Evolutionary conservation across 352 stramenopile genomes (phyloP).

Genomic region (Salisapilia sapeloensis): DNA sequence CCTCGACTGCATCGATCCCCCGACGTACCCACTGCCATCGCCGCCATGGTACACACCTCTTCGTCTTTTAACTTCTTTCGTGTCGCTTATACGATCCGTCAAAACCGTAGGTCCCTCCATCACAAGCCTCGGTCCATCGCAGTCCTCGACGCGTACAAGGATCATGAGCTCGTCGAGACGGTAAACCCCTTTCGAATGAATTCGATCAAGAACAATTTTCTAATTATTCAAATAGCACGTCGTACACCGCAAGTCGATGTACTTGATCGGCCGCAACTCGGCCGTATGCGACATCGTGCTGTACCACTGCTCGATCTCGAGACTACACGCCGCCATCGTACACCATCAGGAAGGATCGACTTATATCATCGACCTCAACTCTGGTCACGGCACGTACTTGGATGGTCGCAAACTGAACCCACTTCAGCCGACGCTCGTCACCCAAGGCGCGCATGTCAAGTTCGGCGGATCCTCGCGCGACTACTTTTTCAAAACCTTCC

Average conservation of each 20-base stretch:
- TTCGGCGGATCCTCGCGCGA: slow-evolving; percentile 65
- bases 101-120: slow-evolving; percentile 21
- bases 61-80: slow-evolving; percentile 1
- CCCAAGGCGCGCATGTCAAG: slow-evolving; percentile 20
- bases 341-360: slow-evolving; percentile 57
- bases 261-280: slow-evolving; percentile 59
- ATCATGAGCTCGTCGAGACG: slow-evolving; percentile 58
- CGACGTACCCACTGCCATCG: slow-evolving; percentile 42
- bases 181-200: slow-evolving; percentile 10
- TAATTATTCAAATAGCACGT: slow-evolving; percentile 21
- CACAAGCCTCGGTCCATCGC: slow-evolving; percentile 36
- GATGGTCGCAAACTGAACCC: slow-evolving; percentile 36
- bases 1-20: slow-evolving; percentile 43
- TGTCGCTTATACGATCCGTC: neutral
- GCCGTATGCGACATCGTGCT: slow-evolving; percentile 65
- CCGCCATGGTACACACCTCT: slow-evolving; percentile 26
- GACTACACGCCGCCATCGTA: slow-evolving; percentile 51
- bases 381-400: slow-evolving; percentile 61
- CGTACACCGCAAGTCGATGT: slow-evolving; percentile 59
- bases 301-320: slow-evolving; percentile 70
- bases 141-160: slow-evolving; percentile 68
- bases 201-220: slow-evolving; percentile 1
- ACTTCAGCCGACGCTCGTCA: slow-evolving; percentile 50
- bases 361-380: slow-evolving; percentile 65
- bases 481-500: slow-evolving; percentile 50